Percentiles rank a stretch among this genome's conserved stretches.
Conservation (phyloP, 768 basidiomycete genomes). For the Rhizopogon vinicolor region DNA sequence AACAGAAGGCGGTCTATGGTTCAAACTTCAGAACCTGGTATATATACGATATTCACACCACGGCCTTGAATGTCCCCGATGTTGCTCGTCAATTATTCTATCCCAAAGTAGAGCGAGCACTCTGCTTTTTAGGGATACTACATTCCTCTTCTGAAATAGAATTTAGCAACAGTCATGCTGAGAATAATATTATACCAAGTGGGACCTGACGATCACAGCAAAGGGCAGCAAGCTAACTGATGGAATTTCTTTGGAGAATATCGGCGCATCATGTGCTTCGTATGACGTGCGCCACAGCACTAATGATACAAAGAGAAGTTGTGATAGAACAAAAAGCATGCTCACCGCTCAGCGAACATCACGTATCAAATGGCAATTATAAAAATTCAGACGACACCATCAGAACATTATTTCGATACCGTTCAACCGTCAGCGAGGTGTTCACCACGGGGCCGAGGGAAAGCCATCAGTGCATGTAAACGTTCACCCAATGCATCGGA, state of each 20-base stretch:
- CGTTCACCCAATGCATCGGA: not conserved
- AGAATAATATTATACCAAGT: not conserved
- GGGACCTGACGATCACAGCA: not conserved
- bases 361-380: not conserved
- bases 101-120: not conserved
- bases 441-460: not conserved
- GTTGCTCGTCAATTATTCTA: conserved; percentile 12
- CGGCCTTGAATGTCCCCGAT: conserved; percentile 14
- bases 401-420: not conserved
- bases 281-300: not conserved
- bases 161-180: conserved; percentile 1
- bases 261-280: too few relatives aligned
- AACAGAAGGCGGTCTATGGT: conserved; percentile 9
- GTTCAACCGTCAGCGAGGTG: too few relatives aligned
- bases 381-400: not conserved
- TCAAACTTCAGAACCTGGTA: conserved; percentile 13
- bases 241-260: not conserved
- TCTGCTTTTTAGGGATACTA: not conserved
- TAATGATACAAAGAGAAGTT: too few relatives aligned
- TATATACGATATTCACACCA: conserved; percentile 28
- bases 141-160: not conserved
- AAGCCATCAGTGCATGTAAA: not conserved
- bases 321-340: not conserved
- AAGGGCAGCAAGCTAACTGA: not conserved
- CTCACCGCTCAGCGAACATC: not conserved